These are phyloP conservation scores for Cryptococcus deneoformans DNA, from an alignment of 1,284 basidiomycete genomes.

Conservation along the genomic window DNA sequence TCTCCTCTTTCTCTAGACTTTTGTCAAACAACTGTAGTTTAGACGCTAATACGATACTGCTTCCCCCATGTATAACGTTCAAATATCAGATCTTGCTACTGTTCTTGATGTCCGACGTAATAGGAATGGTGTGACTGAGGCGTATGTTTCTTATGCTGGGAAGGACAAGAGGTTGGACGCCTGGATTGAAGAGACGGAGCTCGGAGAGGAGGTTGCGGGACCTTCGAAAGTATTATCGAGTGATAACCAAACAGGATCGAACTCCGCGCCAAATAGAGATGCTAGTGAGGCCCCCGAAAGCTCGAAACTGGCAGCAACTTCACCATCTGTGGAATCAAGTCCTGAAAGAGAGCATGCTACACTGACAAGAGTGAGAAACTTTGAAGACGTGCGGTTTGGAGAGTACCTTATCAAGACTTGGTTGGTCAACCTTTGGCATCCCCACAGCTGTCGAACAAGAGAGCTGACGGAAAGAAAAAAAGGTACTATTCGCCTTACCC, in stretches of 20 bases:
- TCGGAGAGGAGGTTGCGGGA: slow-evolving; percentile 20
- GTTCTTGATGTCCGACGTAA: slow-evolving; percentile 25
- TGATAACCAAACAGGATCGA: background rate
- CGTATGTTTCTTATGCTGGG: slow-evolving; percentile 39
- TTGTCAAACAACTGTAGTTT: background rate
- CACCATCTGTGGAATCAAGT: slow-evolving; percentile 24
- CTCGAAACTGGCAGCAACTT: background rate
- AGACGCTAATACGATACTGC: background rate
- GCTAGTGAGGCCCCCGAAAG: background rate
- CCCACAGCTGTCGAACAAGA: background rate
- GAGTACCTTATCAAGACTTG: slow-evolving; percentile 48
- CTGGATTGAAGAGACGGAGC: slow-evolving; percentile 58
- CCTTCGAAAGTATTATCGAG: background rate
- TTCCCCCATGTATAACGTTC: background rate
- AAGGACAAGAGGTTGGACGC: slow-evolving; percentile 71
- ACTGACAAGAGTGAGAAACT: slow-evolving; percentile 46
- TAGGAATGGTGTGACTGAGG: slow-evolving; percentile 22
- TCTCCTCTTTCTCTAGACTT: no score
- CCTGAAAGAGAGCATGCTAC: slow-evolving; percentile 42
- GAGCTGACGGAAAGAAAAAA: background rate
- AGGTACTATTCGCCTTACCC: slow-evolving; percentile 92
- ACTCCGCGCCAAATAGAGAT: background rate
- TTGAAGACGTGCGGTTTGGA: slow-evolving; percentile 47
- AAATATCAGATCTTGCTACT: slow-evolving; percentile 20
- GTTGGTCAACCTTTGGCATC: slow-evolving; percentile 20